Evolutionary conservation across 129 eudicot genomes (phyloP), one percentile per base, ranked within the genome.

Genomic region (Calendula officinalis): DNA sequence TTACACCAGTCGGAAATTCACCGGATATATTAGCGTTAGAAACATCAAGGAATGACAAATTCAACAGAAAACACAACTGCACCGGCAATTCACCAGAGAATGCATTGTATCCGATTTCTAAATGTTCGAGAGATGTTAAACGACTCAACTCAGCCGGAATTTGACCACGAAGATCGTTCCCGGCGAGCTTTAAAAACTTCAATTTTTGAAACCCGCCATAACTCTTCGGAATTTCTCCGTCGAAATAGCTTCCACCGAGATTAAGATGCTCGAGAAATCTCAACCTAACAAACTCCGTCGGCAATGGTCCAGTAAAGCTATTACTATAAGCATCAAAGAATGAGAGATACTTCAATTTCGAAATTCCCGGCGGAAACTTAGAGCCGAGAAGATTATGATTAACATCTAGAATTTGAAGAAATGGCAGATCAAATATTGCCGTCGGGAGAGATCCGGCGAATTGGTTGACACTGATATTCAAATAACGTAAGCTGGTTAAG

Each of bases 171-270:
- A 94, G 74, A 5, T 3, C n/a, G 62, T 94, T 94, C 15, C 99
- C 99, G n/a, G 90, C 81, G 27, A 94, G 70, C 47, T 83, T 36
- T 2, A 94, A 59, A 62, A 77, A 83, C 50, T 76, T 86, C 15
- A 94, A 75, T 41, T 62, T 72, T 8, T 65, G 72, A 38, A 94
- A 72, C 40, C 56, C 62, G 5, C 95, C 97, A 17, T 86, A 94
- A 44, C 71, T 67, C 10, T 74, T 8, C 0, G 99, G 99, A 65
- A 94, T 89, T 52, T 39, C 67, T 15, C 97, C 95, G 0, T 80
- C 73, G 7, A 94, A 94, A 76, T 86, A 94, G 84, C 99, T 86
- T 40, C 99, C 99, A 8, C 97, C 97, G 22, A 94, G 86, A 71
- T 94, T 89, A 5, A 94, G 69, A 71, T 79, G 81, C 80, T 86